These are phyloP conservation scores for Capsicum chinense DNA, from an alignment of 257 asterid genomes.

Conservation along the genomic window DNA sequence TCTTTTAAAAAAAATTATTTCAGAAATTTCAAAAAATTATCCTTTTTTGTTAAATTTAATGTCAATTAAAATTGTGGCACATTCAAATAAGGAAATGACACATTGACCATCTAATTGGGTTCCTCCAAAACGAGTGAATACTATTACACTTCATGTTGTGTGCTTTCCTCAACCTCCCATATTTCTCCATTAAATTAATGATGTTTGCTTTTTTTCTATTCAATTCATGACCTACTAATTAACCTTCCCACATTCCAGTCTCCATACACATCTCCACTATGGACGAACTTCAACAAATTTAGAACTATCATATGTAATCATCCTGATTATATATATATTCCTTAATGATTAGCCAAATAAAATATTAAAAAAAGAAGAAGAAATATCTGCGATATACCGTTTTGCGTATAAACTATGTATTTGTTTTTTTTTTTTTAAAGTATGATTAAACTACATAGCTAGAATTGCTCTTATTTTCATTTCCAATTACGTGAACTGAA, in stretches of 20 bases:
- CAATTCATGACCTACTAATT: background rate
- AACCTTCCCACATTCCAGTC: slow-evolving; percentile 4
- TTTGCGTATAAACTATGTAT: no score
- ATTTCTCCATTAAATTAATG: background rate
- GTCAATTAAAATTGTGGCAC: background rate
- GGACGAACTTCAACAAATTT: background rate
- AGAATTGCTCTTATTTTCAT: background rate
- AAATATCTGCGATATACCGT: no score
- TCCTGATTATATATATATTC: background rate
- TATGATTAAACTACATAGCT: background rate
- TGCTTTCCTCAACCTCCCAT: background rate
- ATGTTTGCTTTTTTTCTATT: background rate
- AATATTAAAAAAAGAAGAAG: no score
- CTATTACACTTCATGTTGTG: slow-evolving; percentile 6
- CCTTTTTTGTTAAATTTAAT: background rate
- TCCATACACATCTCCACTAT: slow-evolving; percentile 10
- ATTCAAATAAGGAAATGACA: no score
- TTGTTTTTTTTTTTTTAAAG: no score
- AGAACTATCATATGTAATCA: background rate
- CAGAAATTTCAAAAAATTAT: no score
- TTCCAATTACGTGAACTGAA: background rate
- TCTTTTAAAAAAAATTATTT: background rate
- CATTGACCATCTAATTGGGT: background rate
- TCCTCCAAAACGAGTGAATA: background rate
- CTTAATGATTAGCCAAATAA: background rate